These are phyloP conservation scores for Pythium periplocum DNA, from an alignment of 352 stramenopile genomes.

Conservation along the genomic window DNA sequence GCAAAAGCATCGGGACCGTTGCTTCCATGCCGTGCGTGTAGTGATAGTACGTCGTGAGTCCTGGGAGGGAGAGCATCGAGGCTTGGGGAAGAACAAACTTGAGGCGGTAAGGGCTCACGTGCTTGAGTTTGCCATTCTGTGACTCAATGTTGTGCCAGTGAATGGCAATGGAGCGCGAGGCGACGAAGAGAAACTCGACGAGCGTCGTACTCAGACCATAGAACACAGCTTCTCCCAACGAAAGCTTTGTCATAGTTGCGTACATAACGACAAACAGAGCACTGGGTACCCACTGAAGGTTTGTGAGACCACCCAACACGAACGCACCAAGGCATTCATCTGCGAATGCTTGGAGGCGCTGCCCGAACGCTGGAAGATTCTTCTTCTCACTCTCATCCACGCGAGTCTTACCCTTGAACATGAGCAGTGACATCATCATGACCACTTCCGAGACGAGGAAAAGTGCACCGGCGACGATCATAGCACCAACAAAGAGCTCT, in stretches of 20 bases:
- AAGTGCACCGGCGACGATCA: constrained; percentile 52
- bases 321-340: constrained; percentile 53
- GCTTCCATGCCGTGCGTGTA: constrained; percentile 43
- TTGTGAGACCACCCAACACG: constrained; percentile 43
- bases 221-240: constrained; percentile 22
- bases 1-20: constrained; percentile 28
- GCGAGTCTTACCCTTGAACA: constrained; percentile 31
- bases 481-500: constrained; percentile 72
- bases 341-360: constrained; percentile 34
- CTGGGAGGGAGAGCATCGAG: constrained; percentile 32
- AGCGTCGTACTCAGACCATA: constrained; percentile 32
- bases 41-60: constrained; percentile 40
- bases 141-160: constrained; percentile 63
- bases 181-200: constrained; percentile 50
- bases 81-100: constrained; percentile 54
- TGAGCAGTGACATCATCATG: constrained; percentile 80
- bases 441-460: constrained; percentile 66
- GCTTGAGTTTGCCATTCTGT: constrained; percentile 30
- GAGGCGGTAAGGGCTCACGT: constrained; percentile 42
- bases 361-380: constrained; percentile 9
- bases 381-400: neutral
- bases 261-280: constrained; percentile 51
- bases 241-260: constrained; percentile 37
- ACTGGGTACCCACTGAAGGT: constrained; percentile 63
- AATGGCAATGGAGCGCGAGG: constrained; percentile 47